Evolutionary conservation across 768 basidiomycete genomes (phyloP).

Genomic region (Tricholoma hemisulphureum): DNA sequence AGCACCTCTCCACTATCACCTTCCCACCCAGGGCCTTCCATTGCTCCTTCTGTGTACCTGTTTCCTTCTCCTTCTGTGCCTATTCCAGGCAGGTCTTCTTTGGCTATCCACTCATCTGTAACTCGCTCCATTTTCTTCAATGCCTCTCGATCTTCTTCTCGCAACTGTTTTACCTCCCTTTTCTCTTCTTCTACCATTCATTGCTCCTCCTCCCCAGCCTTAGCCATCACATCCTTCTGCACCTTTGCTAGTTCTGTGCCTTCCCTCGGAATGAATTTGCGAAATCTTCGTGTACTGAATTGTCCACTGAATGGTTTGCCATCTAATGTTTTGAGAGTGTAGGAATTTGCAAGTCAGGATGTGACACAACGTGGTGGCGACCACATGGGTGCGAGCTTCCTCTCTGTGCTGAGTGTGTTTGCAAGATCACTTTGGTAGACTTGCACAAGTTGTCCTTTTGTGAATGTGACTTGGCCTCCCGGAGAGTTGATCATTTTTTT

Average conservation of each 20-base stretch:
- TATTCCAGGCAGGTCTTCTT: background rate
- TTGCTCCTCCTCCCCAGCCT: background rate
- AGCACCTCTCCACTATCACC: too few species aligned
- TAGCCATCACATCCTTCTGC: background rate
- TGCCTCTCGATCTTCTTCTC: background rate
- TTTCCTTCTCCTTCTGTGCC: background rate
- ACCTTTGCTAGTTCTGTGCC: background rate
- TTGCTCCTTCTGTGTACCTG: background rate
- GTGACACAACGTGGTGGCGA: background rate
- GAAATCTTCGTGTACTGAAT: background rate
- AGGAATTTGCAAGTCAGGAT: too few species aligned
- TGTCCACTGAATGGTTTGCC: background rate
- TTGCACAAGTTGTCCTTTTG: background rate
- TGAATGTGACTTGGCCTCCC: constrained; percentile 11
- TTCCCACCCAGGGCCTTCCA: background rate
- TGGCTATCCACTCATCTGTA: background rate
- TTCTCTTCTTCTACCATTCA: background rate
- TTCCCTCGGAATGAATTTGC: background rate
- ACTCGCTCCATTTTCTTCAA: background rate
- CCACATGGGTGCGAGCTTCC: background rate
- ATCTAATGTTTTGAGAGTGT: too few species aligned
- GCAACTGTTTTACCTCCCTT: background rate
- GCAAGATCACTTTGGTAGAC: background rate
- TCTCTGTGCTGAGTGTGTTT: too few species aligned
- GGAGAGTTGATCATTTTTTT: constrained; percentile 12